Evolutionary conservation across 352 stramenopile genomes (phyloP).

Genomic region (Globisporangium perplexum): DNA sequence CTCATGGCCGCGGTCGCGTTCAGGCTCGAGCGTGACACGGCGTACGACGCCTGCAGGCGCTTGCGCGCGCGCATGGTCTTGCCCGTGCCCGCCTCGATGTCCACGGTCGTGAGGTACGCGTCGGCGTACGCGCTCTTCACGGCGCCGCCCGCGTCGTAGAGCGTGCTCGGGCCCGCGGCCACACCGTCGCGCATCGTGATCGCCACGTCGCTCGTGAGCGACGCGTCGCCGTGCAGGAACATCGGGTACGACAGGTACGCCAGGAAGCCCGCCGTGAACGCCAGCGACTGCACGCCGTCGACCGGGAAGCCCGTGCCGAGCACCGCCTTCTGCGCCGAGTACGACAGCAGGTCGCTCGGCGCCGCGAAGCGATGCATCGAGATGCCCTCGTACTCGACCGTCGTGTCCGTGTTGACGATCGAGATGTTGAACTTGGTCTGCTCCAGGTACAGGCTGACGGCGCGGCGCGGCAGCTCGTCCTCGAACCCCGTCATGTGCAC

Average conservation of each 20-base stretch:
- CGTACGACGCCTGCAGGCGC: constrained; percentile 53
- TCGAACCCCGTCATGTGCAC: constrained; percentile 14
- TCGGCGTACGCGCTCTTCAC: constrained; percentile 34
- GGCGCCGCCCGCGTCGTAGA: constrained; percentile 40
- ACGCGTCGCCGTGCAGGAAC: constrained; percentile 55
- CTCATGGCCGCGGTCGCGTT: constrained; percentile 42
- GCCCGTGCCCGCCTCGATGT: constrained; percentile 57
- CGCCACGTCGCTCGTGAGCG: constrained; percentile 33
- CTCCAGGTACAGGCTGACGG: constrained; percentile 7
- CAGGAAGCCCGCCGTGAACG: constrained; percentile 62
- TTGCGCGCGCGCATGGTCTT: constrained; percentile 69
- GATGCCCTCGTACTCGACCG: constrained; percentile 7
- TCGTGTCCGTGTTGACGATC: constrained; percentile 2
- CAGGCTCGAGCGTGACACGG: constrained; percentile 32
- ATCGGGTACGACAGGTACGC: constrained; percentile 67
- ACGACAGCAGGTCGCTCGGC: constrained; percentile 26
- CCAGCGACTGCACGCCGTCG: constrained; percentile 57
- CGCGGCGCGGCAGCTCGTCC: neutral
- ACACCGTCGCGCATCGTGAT: constrained; percentile 57
- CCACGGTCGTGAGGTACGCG: constrained; percentile 52
- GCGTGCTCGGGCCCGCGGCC: constrained; percentile 23
- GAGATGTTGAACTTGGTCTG: constrained; percentile 16
- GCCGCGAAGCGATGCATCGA: constrained; percentile 19
- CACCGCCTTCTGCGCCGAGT: constrained; percentile 19
- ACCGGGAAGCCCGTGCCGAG: constrained; percentile 48